These are phyloP conservation scores for Xylaria sp. DNA, from an alignment of 2,329 filamentous ascomycete genomes.

Conservation along the genomic window DNA sequence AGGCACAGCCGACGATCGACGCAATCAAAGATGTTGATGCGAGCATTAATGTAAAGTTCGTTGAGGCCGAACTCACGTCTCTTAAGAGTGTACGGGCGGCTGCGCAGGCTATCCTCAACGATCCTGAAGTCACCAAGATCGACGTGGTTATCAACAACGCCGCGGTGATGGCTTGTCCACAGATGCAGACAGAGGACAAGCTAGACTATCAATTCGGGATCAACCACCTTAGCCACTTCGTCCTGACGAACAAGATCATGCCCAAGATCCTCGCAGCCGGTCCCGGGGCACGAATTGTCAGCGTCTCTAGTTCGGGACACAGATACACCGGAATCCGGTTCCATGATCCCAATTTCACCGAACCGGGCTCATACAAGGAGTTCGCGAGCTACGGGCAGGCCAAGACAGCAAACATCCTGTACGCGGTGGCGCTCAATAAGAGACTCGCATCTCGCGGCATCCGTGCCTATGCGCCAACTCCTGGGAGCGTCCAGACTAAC, in stretches of 20 bases:
- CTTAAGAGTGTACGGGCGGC: conserved; percentile 49
- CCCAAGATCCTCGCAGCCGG: conserved; percentile 42
- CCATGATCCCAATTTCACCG: conserved; percentile 47
- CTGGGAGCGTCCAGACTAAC: conserved; percentile 50
- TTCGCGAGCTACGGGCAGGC: conserved; percentile 57
- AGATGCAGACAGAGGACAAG: conserved; percentile 49
- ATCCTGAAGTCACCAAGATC: conserved; percentile 47
- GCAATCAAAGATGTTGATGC: conserved; percentile 43
- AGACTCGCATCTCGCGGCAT: conserved; percentile 46
- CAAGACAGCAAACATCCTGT: conserved; percentile 60
- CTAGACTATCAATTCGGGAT: conserved; percentile 51
- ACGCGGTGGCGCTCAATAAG: conserved; percentile 52
- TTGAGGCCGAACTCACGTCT: conserved; percentile 47
- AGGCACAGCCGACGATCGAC: conserved; percentile 47
- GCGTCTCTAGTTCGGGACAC: conserved; percentile 43
- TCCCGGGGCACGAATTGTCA: conserved; percentile 41
- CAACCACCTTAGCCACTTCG: conserved; percentile 52
- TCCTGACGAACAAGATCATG: conserved; percentile 46
- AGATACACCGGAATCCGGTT: conserved; percentile 43
- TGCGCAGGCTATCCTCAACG: conserved; percentile 47
- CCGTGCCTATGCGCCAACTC: conserved; percentile 54
- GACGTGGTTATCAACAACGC: conserved; percentile 51
- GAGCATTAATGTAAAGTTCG: conserved; percentile 44
- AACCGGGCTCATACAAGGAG: conserved; percentile 48
- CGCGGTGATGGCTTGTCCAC: conserved; percentile 56